Evolutionary conservation across 495 filamentous ascomycete species (phyloP), one percentile per base, ranked within the genome.

Genomic region (Pyrenula massariospora): DNA sequence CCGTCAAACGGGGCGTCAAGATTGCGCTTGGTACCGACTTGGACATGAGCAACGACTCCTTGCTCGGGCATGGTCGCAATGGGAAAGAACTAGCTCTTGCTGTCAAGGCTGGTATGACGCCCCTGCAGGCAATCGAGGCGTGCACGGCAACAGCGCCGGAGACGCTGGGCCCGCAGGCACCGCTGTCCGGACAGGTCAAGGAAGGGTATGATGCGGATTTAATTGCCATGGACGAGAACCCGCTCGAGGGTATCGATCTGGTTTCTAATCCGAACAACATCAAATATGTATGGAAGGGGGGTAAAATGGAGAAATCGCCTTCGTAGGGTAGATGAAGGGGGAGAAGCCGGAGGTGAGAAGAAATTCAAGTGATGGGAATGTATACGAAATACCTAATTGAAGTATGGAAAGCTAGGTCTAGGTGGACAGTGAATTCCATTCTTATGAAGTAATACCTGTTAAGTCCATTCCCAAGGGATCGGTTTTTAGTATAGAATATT

Each of bases 121-220:
- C 69, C 1, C 60, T 81, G n/a, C 65, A 77, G 50, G 77, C 77
- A 12, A 77, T 81, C 56, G 73, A 79, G 57, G 73, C 75, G 2
- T 73, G 72, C 48, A 81, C 77, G n/a, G 77, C 77, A 5, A 78
- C 71, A 42, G 71, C 70, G 10, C 73, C 75, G 49, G 55, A 71
- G 48, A 77, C 65, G 1, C 58, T 77, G 20, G 73, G 71, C 3
- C 58, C 61, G 1, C 69, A 74, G 59, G 75, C 76, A 20, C 73
- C 72, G 1, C 65, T 66, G 62, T 69, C 70, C 11, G 75, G 76
- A 1, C 75, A 77, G 65, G 47, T 79, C 25, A 73, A 70, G 59
- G 70, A 54, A 2, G 75, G 75, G 1, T 79, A 68, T 52, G 74
- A 77, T 52, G 76, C 76, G 3, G 76, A 79, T 62, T 54, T 79